Conservation (phyloP, 495 filamentous ascomycete species). For the Penicillium turbatum region DNA sequence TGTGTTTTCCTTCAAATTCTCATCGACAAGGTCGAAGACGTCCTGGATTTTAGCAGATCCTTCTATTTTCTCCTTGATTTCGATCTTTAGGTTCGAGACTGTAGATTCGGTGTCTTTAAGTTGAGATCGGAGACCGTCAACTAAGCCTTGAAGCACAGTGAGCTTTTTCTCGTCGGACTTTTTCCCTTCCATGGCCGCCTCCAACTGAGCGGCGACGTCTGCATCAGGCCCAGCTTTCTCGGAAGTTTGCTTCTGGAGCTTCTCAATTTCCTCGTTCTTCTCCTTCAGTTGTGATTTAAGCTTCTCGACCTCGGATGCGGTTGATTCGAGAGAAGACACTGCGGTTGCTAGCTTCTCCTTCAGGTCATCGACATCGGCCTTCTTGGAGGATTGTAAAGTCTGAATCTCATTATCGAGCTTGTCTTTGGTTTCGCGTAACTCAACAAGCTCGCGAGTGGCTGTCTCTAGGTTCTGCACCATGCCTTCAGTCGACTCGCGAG, state of each 20-base stretch:
- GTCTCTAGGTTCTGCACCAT: conserved; percentile 60
- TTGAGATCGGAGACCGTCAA: conserved; percentile 48
- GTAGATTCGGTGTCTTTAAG: conserved; percentile 46
- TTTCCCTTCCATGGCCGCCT: conserved; percentile 37
- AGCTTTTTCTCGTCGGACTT: conserved; percentile 49
- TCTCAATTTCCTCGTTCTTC: conserved; percentile 50
- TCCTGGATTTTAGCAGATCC: conserved; percentile 27
- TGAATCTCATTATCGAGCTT: conserved; percentile 48
- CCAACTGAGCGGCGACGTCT: conserved; percentile 32
- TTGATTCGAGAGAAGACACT: conserved; percentile 44
- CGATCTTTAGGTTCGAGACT: conserved; percentile 39
- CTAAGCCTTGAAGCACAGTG: conserved; percentile 48
- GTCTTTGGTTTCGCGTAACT: conserved; percentile 55
- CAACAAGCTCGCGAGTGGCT: conserved; percentile 54
- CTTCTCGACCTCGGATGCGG: conserved; percentile 45
- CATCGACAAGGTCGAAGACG: conserved; percentile 38
- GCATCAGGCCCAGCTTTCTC: conserved; percentile 38
- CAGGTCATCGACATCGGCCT: conserved; percentile 39
- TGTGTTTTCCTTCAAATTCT: conserved; percentile 28
- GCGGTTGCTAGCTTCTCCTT: conserved; percentile 38
- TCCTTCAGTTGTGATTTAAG: conserved; percentile 53
- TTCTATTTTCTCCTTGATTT: conserved; percentile 36
- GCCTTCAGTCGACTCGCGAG: conserved; percentile 61
- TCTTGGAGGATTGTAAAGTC: conserved; percentile 26
- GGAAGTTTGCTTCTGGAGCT: conserved; percentile 40